These are phyloP conservation scores for Aspergillus glaucus DNA, from an alignment of 2,329 filamentous ascomycete species.

Conservation along the genomic window DNA sequence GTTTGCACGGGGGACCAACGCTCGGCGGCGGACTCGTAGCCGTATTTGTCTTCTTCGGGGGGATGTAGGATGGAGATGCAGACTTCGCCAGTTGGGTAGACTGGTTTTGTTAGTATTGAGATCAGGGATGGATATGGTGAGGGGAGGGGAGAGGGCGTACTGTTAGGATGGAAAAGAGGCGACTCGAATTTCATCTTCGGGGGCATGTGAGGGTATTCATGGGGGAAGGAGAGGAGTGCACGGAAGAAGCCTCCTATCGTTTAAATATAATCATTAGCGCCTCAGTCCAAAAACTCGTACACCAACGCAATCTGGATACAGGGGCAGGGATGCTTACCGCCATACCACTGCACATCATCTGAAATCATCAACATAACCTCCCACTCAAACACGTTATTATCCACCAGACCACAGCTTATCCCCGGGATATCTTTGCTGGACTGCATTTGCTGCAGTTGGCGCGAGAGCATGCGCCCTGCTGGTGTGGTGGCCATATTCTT, in stretches of 20 bases:
- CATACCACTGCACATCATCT: conserved; percentile 89
- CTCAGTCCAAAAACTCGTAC: too few species aligned
- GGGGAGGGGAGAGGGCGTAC: conserved; percentile 34
- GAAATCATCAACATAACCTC: conserved; percentile 98
- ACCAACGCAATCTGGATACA: background rate
- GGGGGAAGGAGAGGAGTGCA: conserved; percentile 74
- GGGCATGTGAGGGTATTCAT: conserved; percentile 78
- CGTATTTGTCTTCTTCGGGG: conserved; percentile 87
- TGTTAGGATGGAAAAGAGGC: conserved; percentile 90
- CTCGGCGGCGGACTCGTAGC: conserved; percentile 85
- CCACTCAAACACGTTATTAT: conserved; percentile 91
- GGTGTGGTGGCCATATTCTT: conserved; percentile 38
- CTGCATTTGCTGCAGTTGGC: conserved; percentile 93
- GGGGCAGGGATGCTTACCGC: conserved; percentile 53
- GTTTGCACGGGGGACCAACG: conserved; percentile 93
- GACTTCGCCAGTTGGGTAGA: conserved; percentile 79
- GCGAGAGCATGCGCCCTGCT: conserved; percentile 59
- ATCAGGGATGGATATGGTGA: background rate
- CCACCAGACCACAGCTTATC: conserved; percentile 84
- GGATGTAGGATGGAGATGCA: conserved; percentile 97
- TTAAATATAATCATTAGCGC: too few species aligned
- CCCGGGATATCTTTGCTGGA: conserved; percentile 84
- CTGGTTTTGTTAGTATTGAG: conserved; percentile 26
- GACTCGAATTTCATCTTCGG: conserved; percentile 81
- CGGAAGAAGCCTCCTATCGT: conserved; percentile 80